phyloP scores from a whole-genome alignment of 768 basidiomycete genomes.

The Lentinula boryana region DNA sequence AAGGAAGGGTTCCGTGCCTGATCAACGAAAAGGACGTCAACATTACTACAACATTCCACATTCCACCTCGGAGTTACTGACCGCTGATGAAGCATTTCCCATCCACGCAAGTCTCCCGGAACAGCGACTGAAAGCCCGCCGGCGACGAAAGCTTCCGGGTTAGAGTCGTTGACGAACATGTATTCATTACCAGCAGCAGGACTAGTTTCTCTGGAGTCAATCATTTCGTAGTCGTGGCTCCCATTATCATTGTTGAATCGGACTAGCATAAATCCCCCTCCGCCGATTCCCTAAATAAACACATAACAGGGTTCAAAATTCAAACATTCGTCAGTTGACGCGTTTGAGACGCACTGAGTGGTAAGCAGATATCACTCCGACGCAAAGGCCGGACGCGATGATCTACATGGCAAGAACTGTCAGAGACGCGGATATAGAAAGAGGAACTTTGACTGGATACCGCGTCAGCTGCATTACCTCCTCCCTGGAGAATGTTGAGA shows the following conservation, averaged over 20 bases:
- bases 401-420: conserved; percentile 5
- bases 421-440: too few relatives aligned
- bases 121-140: conserved; percentile 44
- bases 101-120: conserved; percentile 43
- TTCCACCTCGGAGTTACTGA: background rate
- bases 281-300: background rate
- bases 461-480: conserved; percentile 41
- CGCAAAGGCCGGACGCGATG: conserved; percentile 36
- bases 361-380: conserved; percentile 29
- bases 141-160: conserved; percentile 25
- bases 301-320: background rate
- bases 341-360: conserved; percentile 7
- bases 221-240: conserved; percentile 12
- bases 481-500: conserved; percentile 29
- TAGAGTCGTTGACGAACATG: conserved; percentile 29
- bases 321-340: too few relatives aligned
- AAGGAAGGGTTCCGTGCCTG: conserved; percentile 36
- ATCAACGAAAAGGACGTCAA: background rate
- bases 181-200: conserved; percentile 27
- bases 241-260: conserved; percentile 2
- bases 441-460: conserved; percentile 12
- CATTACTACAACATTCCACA: background rate
- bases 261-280: conserved; percentile 5
- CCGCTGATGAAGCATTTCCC: conserved; percentile 33
- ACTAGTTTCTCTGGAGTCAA: conserved; percentile 45